Conservation (phyloP, 2,329 filamentous ascomycete species). For the Tolypocladium nubicola region DNA sequence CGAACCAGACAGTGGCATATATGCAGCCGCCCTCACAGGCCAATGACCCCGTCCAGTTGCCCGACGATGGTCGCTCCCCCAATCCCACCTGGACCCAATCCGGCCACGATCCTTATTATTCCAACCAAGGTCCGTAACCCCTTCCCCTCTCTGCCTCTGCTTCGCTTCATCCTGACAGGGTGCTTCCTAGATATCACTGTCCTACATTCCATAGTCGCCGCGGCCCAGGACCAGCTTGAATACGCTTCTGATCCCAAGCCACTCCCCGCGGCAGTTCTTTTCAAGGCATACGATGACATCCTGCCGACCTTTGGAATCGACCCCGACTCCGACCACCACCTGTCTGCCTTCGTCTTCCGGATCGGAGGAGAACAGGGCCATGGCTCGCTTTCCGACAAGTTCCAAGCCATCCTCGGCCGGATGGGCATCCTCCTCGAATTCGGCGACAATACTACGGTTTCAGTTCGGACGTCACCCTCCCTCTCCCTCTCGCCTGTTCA, state of each 20-base stretch:
- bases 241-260: slow-evolving; percentile 48
- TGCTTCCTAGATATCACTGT: slow-evolving; percentile 59
- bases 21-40: slow-evolving; percentile 13
- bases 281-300: slow-evolving; percentile 68
- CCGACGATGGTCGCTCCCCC: slow-evolving; percentile 2
- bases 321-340: slow-evolving; percentile 62
- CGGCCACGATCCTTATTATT: slow-evolving; percentile 36
- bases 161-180: background rate
- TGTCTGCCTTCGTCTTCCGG: slow-evolving; percentile 69
- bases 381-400: slow-evolving; percentile 54
- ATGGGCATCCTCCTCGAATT: slow-evolving; percentile 66
- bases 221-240: slow-evolving; percentile 55
- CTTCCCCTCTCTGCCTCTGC: background rate
- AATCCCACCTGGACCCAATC: slow-evolving; percentile 2
- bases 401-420: slow-evolving; percentile 54
- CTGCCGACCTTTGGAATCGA: slow-evolving; percentile 61
- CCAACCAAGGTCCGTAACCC: slow-evolving; percentile 42
- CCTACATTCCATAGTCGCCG: slow-evolving; percentile 64
- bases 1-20: slow-evolving; percentile 12
- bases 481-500: slow-evolving; percentile 12
- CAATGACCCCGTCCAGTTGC: background rate
- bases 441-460: slow-evolving; percentile 22
- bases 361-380: slow-evolving; percentile 56
- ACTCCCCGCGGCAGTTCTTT: slow-evolving; percentile 66
- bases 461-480: slow-evolving; percentile 12